Conservation (phyloP, 2,329 filamentous ascomycete genomes). For the Alternaria gaisen region DNA sequence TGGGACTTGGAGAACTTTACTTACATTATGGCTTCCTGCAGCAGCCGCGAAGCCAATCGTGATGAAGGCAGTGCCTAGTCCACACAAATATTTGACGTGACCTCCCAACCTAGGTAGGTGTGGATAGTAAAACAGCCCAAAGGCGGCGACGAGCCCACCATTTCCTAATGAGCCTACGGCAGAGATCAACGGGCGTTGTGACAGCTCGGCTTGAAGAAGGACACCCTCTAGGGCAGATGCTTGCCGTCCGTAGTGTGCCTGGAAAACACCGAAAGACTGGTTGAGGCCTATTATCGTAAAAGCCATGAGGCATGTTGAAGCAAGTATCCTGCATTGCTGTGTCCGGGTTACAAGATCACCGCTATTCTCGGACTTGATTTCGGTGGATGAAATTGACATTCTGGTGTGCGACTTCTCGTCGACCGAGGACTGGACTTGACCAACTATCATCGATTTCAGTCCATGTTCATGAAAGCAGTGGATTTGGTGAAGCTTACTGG, state of each 20-base stretch:
- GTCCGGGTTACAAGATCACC: constrained; percentile 22
- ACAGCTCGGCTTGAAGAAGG: constrained; percentile 17
- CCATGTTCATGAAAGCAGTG: neutral
- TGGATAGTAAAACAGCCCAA: constrained; percentile 29
- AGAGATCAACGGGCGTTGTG: constrained; percentile 24
- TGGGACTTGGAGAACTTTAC: neutral
- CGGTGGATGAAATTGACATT: neutral
- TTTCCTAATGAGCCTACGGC: constrained; percentile 30
- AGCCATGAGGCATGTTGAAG: constrained; percentile 22
- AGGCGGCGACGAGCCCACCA: constrained; percentile 29
- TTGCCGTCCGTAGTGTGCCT: constrained; percentile 32
- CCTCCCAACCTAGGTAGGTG: constrained; percentile 28
- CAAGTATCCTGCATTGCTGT: constrained; percentile 26
- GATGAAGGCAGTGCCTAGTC: constrained; percentile 22
- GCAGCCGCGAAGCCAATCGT: constrained; percentile 26
- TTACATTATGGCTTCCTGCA: constrained; percentile 26
- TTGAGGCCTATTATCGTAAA: constrained; percentile 29
- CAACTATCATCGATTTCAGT: neutral
- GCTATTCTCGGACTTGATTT: constrained; percentile 5
- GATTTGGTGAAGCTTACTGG: neutral
- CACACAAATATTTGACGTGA: constrained; percentile 26
- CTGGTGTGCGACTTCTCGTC: neutral
- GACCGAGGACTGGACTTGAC: neutral
- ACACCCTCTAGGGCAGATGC: constrained; percentile 23
- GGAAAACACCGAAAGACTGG: constrained; percentile 31